A percentile compares a stretch with the other conserved stretches of the same genome.
Evolutionary conservation across 2,329 filamentous ascomycete genomes (phyloP).

Genomic region (Sclerotinia subarctica): DNA sequence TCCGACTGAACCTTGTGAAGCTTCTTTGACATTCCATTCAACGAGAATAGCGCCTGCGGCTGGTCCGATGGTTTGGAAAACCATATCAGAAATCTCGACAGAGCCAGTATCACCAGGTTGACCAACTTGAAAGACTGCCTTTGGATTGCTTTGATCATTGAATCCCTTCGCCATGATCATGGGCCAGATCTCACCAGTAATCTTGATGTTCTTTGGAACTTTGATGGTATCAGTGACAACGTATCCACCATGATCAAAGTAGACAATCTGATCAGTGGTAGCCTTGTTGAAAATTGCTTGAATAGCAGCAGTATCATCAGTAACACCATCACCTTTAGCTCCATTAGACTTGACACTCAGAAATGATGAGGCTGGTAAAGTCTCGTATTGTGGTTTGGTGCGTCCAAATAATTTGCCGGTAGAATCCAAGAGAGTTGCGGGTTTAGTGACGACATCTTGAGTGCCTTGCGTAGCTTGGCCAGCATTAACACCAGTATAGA

Average conservation of each 20-base stretch:
- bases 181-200: conserved; percentile 90
- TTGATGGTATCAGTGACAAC: conserved; percentile 66
- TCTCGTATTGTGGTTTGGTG: conserved; percentile 85
- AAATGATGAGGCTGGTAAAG: conserved; percentile 64
- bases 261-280: conserved; percentile 62
- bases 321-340: conserved; percentile 80
- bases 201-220: conserved; percentile 75
- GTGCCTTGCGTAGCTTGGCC: conserved; percentile 58
- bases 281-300: conserved; percentile 72
- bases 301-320: conserved; percentile 83
- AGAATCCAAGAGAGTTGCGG: conserved; percentile 59
- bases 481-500: conserved; percentile 51
- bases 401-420: conserved; percentile 73
- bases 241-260: conserved; percentile 68
- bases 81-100: conserved; percentile 84
- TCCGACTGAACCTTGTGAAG: conserved; percentile 65
- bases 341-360: conserved; percentile 79
- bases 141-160: conserved; percentile 69
- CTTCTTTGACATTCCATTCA: conserved; percentile 80
- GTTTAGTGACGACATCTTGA: conserved; percentile 56
- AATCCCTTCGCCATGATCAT: conserved; percentile 87
- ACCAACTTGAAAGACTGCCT: conserved; percentile 83
- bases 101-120: conserved; percentile 70
- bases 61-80: conserved; percentile 76
- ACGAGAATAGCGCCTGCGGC: conserved; percentile 86